Evolutionary conservation across 768 basidiomycete genomes (phyloP).

Genomic region (Leccinum longicurvipes): DNA sequence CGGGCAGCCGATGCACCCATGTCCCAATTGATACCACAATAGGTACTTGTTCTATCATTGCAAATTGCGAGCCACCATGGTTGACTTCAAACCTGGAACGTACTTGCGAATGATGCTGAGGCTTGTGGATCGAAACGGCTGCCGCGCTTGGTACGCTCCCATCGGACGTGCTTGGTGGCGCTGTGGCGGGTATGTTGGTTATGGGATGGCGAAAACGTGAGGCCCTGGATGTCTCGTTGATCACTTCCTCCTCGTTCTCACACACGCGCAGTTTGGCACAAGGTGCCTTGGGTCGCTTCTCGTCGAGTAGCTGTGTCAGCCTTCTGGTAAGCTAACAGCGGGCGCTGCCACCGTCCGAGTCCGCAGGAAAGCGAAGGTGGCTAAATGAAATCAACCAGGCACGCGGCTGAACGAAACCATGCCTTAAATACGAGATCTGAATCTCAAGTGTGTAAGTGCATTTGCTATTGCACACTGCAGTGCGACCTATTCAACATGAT

Average conservation of each 20-base stretch:
- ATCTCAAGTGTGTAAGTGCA: slow-evolving; percentile 32
- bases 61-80: slow-evolving; percentile 19
- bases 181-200: slow-evolving; percentile 10
- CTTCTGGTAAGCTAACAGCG: slow-evolving; percentile 14
- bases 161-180: slow-evolving; percentile 23
- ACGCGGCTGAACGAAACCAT: slow-evolving; percentile 27
- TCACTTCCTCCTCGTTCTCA: slow-evolving; percentile 22
- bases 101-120: slow-evolving; percentile 1
- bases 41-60: slow-evolving; percentile 11
- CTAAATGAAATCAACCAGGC: slow-evolving; percentile 37
- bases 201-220: slow-evolving; percentile 16
- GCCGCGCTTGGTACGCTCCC: slow-evolving; percentile 8
- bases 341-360: slow-evolving; percentile 21
- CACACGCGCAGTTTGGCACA: slow-evolving; percentile 17
- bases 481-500: slow-evolving; percentile 30
- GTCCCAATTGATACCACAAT: slow-evolving; percentile 1
- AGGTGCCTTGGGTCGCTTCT: slow-evolving; percentile 17
- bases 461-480: slow-evolving; percentile 28
- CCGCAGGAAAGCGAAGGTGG: slow-evolving; percentile 31
- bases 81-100: not conserved
- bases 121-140: slow-evolving; percentile 22
- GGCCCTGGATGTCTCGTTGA: slow-evolving; percentile 15
- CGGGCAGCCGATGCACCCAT: slow-evolving; percentile 13
- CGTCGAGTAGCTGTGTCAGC: slow-evolving; percentile 22
- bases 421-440: slow-evolving; percentile 33